Evolutionary conservation across 768 basidiomycete genomes (phyloP), one percentile per base, ranked within the genome.

Genomic region (Boletus rex-veris): DNA sequence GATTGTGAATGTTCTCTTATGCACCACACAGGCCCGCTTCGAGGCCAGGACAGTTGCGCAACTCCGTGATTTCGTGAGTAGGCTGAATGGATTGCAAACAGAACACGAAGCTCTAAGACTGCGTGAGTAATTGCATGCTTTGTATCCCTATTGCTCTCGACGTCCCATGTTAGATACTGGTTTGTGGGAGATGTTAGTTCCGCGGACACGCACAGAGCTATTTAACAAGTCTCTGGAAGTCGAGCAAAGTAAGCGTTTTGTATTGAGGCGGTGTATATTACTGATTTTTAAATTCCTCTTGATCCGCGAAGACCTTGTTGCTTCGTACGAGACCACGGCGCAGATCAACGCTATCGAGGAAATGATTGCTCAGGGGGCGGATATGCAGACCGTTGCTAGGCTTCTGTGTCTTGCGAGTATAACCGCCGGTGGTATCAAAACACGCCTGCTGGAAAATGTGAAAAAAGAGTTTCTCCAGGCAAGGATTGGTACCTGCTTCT

Each of bases 191-290:
- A 74, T 93, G 66, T 77, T 99, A 40, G 83, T 93, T 55, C 85
- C 90, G 21, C 76, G 87, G 54, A 98, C 95, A 2, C 78, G 83
- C 49, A 89, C 90, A 14, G 90, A 96, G 38, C 74, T 86, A 43
- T 99, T 99, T 74, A 92, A 93, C 72, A 88, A 85, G 64, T 89
- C 86, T 11, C 76, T 99, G 10, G 95, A 98, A 73, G 88, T 97
- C 14, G 96, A 98, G 65, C 97, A 98, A 70, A 98, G 94, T 93
- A 64, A 65, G 82, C 28, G 19, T 12, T 52, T 58, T 16, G 19
- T 28, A 35, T 43, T 45, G 30, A 38, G 38, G 38, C 21, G n/a
- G 44, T 24, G 59, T 39, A 21, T 40, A 19, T 48, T 56, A 36
- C 55, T 60, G 42, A 63, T 44, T 16, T 31, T 16, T 16, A 42